Evolutionary conservation across 352 stramenopile genomes (phyloP).

Genomic region (Pythium apleroticum): DNA sequence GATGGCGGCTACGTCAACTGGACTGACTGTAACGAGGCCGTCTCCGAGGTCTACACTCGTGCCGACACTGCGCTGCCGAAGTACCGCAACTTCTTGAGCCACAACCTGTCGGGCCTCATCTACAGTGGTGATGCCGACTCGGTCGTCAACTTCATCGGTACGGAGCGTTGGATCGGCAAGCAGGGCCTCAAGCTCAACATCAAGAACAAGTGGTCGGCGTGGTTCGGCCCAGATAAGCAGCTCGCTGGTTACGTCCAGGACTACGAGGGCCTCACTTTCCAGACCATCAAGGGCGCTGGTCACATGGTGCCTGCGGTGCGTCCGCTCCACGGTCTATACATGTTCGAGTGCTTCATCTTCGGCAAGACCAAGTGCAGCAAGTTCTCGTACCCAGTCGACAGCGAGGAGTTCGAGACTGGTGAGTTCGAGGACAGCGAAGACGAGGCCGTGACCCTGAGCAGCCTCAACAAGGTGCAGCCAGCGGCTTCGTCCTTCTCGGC

Average conservation of each 20-base stretch:
- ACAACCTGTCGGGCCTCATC: constrained; percentile 57
- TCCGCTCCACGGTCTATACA: constrained; percentile 69
- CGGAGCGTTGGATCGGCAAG: constrained; percentile 82
- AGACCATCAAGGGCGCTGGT: constrained; percentile 91
- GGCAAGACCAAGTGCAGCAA: constrained; percentile 48
- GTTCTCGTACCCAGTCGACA: constrained; percentile 68
- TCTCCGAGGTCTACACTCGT: constrained; percentile 55
- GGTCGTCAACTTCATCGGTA: constrained; percentile 87
- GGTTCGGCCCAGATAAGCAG: constrained; percentile 78
- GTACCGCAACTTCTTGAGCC: constrained; percentile 63
- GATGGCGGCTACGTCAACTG: constrained; percentile 43
- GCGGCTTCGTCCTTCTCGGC: constrained; percentile 11
- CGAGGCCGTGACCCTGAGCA: constrained; percentile 4
- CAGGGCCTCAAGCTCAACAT: constrained; percentile 69
- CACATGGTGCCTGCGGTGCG: constrained; percentile 88
- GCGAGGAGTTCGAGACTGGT: constrained; percentile 59
- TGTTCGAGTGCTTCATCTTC: constrained; percentile 86
- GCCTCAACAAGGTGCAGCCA: constrained; percentile 7
- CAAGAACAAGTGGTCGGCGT: constrained; percentile 61
- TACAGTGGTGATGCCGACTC: constrained; percentile 82
- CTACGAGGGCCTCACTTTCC: constrained; percentile 86
- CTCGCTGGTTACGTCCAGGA: constrained; percentile 87
- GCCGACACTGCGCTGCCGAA: constrained; percentile 59
- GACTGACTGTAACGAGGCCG: constrained; percentile 65
- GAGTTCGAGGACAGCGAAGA: constrained; percentile 7